Conservation (phyloP, 306 rosid species). For the Trichosanthes truncata region DNA sequence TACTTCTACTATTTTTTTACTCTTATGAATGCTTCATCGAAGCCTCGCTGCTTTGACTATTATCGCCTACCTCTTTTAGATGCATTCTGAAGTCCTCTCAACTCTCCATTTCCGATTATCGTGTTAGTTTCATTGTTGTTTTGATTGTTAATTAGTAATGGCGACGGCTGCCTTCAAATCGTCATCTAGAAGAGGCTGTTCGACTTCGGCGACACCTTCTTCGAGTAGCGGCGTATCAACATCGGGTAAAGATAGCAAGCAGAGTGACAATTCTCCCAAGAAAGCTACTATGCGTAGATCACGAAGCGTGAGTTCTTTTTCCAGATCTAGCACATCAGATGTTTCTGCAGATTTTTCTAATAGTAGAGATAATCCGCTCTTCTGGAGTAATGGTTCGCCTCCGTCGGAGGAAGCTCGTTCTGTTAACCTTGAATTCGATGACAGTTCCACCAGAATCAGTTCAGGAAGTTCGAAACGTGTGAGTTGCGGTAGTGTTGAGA, state of each 20-base stretch:
- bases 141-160: conserved; percentile 21
- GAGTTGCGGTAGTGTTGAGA: conserved; percentile 6
- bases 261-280: conserved; percentile 4
- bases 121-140: neutral
- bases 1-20: neutral
- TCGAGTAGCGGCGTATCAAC: conserved; percentile 6
- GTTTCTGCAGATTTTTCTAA: conserved; percentile 47
- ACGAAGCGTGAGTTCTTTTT: conserved; percentile 67
- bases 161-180: conserved; percentile 82
- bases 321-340: conserved; percentile 25
- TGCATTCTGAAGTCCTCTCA: neutral
- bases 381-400: conserved; percentile 25
- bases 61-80: neutral
- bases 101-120: neutral
- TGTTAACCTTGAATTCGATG: conserved; percentile 4
- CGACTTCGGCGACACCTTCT: conserved; percentile 12
- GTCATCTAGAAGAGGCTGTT: conserved; percentile 50
- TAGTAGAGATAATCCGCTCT: conserved; percentile 84
- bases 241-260: conserved; percentile 18
- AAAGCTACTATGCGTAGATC: conserved; percentile 59
- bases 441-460: neutral
- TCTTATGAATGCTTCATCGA: neutral
- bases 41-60: neutral
- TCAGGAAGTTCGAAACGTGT: conserved; percentile 4
- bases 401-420: conserved; percentile 8